These are phyloP conservation scores for Aspergillus nomiae DNA, from an alignment of 2,329 filamentous ascomycete species.

Conservation along the genomic window DNA sequence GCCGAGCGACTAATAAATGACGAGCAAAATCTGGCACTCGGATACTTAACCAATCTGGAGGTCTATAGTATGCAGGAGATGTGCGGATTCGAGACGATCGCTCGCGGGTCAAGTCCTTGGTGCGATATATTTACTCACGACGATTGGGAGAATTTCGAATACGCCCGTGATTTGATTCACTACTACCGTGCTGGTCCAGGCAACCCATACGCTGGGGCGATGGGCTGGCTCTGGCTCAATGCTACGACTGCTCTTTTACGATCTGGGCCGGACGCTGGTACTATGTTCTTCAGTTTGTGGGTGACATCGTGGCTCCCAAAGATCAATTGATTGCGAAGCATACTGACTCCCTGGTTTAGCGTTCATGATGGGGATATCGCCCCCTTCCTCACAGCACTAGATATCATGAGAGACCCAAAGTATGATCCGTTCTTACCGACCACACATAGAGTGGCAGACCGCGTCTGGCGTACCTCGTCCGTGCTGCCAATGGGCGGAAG, in stretches of 20 bases:
- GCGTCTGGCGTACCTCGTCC: conserved; percentile 58
- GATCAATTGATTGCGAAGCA: not conserved
- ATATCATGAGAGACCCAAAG: conserved; percentile 48
- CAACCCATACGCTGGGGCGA: conserved; percentile 54
- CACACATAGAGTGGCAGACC: conserved; percentile 45
- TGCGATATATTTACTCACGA: conserved; percentile 57
- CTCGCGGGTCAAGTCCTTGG: conserved; percentile 57
- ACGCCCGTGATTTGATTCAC: conserved; percentile 60
- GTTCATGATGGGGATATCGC: conserved; percentile 63
- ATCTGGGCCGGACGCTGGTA: conserved; percentile 47
- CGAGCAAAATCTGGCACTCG: conserved; percentile 28
- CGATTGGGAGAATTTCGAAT: conserved; percentile 60
- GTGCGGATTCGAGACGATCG: conserved; percentile 61
- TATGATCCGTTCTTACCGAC: conserved; percentile 47
- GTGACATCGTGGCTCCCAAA: conserved; percentile 18
- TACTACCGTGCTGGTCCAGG: conserved; percentile 63
- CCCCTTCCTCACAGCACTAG: conserved; percentile 56
- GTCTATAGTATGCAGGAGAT: conserved; percentile 64
- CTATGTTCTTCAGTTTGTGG: conserved; percentile 60
- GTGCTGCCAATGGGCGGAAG: conserved; percentile 61
- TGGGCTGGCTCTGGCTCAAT: conserved; percentile 63
- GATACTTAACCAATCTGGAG: conserved; percentile 52
- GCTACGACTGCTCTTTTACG: conserved; percentile 54
- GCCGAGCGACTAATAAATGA: conserved; percentile 41
- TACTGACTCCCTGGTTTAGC: conserved; percentile 19